phyloP scores from a whole-genome alignment of 2,329 filamentous ascomycete genomes.

The Fusarium subtropicale region DNA sequence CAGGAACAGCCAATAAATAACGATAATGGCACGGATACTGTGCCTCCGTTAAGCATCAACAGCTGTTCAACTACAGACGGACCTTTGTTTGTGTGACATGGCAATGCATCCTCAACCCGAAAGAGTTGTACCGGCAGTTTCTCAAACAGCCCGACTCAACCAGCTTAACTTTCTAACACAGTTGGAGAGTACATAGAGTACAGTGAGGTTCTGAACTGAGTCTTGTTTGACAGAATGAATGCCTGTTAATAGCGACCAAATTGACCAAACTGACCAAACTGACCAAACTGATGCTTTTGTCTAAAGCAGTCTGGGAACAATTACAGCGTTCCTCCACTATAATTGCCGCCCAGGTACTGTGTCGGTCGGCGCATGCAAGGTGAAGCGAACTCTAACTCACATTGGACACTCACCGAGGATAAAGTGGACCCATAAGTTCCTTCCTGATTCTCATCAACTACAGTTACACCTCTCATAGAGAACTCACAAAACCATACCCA shows the following conservation, averaged over 20 bases:
- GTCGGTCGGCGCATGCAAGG: slow-evolving; percentile 1
- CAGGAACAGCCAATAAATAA: slow-evolving; percentile 10
- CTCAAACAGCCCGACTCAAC: slow-evolving; percentile 8
- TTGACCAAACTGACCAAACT: too few relatives aligned
- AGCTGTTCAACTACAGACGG: not conserved
- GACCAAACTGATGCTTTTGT: not conserved
- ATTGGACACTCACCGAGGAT: slow-evolving; percentile 24
- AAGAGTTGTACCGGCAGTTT: slow-evolving; percentile 23
- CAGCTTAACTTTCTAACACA: not conserved
- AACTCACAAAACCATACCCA: slow-evolving; percentile 25
- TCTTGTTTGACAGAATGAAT: too few relatives aligned
- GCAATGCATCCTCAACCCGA: slow-evolving; percentile 33
- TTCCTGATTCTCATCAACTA: slow-evolving; percentile 40
- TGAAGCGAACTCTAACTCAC: slow-evolving; percentile 12
- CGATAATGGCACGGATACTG: not conserved
- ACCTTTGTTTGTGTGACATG: slow-evolving; percentile 33
- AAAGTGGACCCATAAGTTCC: slow-evolving; percentile 16
- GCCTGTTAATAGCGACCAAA: too few relatives aligned
- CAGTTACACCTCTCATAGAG: slow-evolving; percentile 29
- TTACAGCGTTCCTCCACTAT: slow-evolving; percentile 24
- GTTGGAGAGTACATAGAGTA: not conserved
- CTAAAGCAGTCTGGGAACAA: not conserved
- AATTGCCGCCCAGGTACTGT: slow-evolving; percentile 2
- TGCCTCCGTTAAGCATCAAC: not conserved
- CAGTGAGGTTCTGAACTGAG: too few relatives aligned